A percentile compares a stretch with the other conserved stretches of the same genome.
These are phyloP conservation scores for Colletotrichum sublineola DNA, from an alignment of 2,329 filamentous ascomycete species.

Conservation along the genomic window DNA sequence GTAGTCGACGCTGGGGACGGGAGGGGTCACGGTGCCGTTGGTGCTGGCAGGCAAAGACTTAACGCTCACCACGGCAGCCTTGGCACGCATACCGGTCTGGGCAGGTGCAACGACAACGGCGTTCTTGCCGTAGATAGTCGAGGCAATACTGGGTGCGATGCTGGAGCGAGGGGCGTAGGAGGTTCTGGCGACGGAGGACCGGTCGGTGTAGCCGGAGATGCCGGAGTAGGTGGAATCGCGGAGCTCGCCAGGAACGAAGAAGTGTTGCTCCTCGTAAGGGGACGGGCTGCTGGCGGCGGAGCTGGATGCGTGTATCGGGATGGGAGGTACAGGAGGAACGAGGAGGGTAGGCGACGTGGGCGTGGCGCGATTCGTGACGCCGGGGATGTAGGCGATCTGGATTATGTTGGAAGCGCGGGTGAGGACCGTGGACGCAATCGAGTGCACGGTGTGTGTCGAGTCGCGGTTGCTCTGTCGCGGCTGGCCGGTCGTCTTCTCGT, in stretches of 20 bases:
- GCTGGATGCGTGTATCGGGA: slow-evolving; percentile 77
- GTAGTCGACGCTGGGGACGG: slow-evolving; percentile 79
- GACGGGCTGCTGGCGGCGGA: slow-evolving; percentile 62
- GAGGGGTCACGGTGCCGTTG: slow-evolving; percentile 71
- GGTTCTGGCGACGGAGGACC: slow-evolving; percentile 71
- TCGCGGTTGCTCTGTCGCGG: slow-evolving; percentile 71
- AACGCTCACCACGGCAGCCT: slow-evolving; percentile 93
- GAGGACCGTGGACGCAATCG: slow-evolving; percentile 94
- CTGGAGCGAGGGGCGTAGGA: slow-evolving; percentile 75
- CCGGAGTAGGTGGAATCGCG: slow-evolving; percentile 92
- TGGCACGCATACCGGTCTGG: slow-evolving; percentile 87
- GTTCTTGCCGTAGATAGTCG: slow-evolving; percentile 93
- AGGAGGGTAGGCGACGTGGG: slow-evolving; percentile 84
- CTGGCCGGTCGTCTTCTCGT: slow-evolving; percentile 66
- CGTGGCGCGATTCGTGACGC: slow-evolving; percentile 91
- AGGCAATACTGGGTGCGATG: slow-evolving; percentile 88
- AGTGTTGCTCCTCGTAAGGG: slow-evolving; percentile 82
- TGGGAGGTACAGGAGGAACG: slow-evolving; percentile 93
- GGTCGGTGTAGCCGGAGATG: slow-evolving; percentile 73
- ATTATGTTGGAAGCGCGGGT: slow-evolving; percentile 99
- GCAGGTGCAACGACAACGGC: slow-evolving; percentile 86
- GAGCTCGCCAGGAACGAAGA: slow-evolving; percentile 91
- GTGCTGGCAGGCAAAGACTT: slow-evolving; percentile 74
- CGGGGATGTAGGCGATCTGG: slow-evolving; percentile 98
- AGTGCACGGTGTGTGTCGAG: slow-evolving; percentile 88